phyloP scores from a whole-genome alignment of 2,329 filamentous ascomycete genomes.

The Colletotrichum sidae region DNA sequence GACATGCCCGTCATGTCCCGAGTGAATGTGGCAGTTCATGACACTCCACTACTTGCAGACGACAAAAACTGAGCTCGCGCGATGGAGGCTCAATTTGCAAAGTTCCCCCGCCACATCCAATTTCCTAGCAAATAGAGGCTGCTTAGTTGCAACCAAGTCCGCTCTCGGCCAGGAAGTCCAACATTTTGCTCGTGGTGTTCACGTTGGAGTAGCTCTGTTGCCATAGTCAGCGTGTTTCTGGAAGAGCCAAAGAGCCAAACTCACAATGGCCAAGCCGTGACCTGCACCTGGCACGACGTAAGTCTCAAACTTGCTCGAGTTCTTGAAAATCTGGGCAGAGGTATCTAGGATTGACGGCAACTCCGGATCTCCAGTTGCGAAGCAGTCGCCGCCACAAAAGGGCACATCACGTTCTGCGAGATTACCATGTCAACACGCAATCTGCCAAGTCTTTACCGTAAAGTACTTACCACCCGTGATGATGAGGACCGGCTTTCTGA shows the following conservation, averaged over 20 bases:
- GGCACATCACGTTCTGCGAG: conserved; percentile 58
- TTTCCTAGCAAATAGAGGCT: not conserved
- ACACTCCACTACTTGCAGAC: no score
- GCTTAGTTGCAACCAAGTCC: conserved; percentile 20
- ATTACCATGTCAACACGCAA: not conserved
- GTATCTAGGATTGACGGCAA: conserved; percentile 56
- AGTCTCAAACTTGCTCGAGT: conserved; percentile 61
- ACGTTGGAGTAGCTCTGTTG: conserved; percentile 45
- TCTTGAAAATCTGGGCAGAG: conserved; percentile 55
- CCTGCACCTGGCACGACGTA: conserved; percentile 65
- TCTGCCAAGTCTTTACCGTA: no score
- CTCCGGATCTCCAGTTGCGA: conserved; percentile 52
- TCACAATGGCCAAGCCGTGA: conserved; percentile 62
- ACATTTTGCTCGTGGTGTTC: conserved; percentile 49
- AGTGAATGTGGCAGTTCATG: no score
- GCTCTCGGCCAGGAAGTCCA: conserved; percentile 50
- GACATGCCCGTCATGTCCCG: no score
- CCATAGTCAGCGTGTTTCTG: not conserved
- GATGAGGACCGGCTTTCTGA: conserved; percentile 67
- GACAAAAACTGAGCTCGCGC: no score
- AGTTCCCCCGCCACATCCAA: no score
- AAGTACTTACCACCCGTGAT: conserved; percentile 63
- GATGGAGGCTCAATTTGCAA: no score
- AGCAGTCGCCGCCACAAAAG: conserved; percentile 73
- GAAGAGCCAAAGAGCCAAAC: not conserved